These are phyloP conservation scores for Lithohypha guttulata DNA, from an alignment of 2,329 filamentous ascomycete genomes.

Conservation along the genomic window DNA sequence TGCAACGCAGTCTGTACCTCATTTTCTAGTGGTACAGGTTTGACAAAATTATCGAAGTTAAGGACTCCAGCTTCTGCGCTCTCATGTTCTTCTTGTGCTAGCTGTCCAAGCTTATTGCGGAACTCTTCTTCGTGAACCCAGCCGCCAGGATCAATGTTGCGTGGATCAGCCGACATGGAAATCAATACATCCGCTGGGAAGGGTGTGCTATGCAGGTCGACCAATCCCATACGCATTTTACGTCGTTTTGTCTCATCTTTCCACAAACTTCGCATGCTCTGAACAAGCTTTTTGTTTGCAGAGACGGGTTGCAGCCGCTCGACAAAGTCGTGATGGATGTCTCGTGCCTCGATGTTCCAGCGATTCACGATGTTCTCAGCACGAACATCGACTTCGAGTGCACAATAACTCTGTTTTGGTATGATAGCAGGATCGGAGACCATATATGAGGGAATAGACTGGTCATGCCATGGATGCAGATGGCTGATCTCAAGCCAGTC, in stretches of 20 bases:
- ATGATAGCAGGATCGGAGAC: constrained; percentile 54
- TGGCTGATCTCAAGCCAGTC: constrained; percentile 52
- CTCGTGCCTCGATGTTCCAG: constrained; percentile 60
- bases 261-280: constrained; percentile 92
- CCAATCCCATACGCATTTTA: constrained; percentile 58
- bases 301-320: constrained; percentile 57
- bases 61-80: constrained; percentile 35
- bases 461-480: constrained; percentile 68
- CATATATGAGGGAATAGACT: constrained; percentile 50
- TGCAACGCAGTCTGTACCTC: constrained; percentile 66
- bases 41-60: constrained; percentile 58
- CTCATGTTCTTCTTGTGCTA: constrained; percentile 54
- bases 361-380: constrained; percentile 83
- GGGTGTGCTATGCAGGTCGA: constrained; percentile 56
- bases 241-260: constrained; percentile 74
- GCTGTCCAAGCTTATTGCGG: constrained; percentile 49
- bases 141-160: constrained; percentile 59
- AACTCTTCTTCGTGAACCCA: constrained; percentile 94
- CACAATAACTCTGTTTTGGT: constrained; percentile 74
- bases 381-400: constrained; percentile 79
- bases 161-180: constrained; percentile 76
- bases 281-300: constrained; percentile 67
- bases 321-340: constrained; percentile 75
- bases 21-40: constrained; percentile 42
- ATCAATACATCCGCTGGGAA: constrained; percentile 73